phyloP scores from a whole-genome alignment of 768 basidiomycete genomes.

The Termitomyces sp. region DNA sequence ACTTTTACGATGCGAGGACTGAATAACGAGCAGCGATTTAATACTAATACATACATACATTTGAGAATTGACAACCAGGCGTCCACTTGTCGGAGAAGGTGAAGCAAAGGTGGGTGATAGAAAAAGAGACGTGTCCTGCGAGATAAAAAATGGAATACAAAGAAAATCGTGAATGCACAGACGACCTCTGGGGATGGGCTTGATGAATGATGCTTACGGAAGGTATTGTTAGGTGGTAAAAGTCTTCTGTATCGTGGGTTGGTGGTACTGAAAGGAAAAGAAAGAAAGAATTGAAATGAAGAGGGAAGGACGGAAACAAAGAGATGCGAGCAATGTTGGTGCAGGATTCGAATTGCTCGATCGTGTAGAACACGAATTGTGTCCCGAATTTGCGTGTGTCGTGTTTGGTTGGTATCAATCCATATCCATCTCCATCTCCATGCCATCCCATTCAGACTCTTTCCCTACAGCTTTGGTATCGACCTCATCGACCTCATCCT shows the following conservation, averaged over 20 bases:
- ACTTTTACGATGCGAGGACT: not conserved
- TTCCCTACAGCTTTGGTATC: conserved; percentile 16
- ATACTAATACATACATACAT: conserved; percentile 25
- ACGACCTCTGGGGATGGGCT: not conserved
- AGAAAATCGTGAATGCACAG: conserved; percentile 5
- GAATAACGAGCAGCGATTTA: not conserved
- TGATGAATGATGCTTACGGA: not conserved
- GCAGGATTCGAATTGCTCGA: conserved; percentile 5
- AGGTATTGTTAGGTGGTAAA: conserved; percentile 3
- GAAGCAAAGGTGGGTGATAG: not conserved
- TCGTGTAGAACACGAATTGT: not conserved
- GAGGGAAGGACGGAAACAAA: not conserved
- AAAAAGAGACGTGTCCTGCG: not conserved
- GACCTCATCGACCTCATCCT: conserved; percentile 40
- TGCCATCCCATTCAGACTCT: conserved; percentile 47
- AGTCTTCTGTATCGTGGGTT: conserved; percentile 1
- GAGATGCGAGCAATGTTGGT: conserved; percentile 9
- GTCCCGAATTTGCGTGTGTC: not conserved
- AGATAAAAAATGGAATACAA: not conserved
- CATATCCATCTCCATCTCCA: conserved; percentile 77
- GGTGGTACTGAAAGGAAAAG: not conserved
- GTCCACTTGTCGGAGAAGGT: conserved; percentile 8
- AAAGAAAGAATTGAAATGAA: not conserved
- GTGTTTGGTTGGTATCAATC: conserved; percentile 26
- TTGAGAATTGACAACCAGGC: conserved; percentile 9